Conservation (phyloP, 345 rosid genomes). For the Abelmoschus esculentus region DNA sequence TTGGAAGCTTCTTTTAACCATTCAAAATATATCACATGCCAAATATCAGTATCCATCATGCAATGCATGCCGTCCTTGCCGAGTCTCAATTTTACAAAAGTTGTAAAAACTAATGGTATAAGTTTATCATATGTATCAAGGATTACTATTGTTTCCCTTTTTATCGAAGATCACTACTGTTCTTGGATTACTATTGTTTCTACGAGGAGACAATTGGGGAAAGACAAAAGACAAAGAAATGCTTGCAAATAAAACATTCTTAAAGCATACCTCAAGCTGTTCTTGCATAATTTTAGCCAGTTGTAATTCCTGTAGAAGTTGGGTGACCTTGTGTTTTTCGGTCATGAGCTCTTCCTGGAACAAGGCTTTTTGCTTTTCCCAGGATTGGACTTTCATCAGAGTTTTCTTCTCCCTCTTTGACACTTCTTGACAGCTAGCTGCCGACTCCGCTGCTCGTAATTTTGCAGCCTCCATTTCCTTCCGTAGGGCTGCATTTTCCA, state of each 20-base stretch:
- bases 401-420: constrained; percentile 68
- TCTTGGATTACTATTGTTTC: neutral
- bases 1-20: too few relatives aligned
- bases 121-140: neutral
- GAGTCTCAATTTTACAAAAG: neutral
- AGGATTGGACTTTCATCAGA: constrained; percentile 50
- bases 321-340: constrained; percentile 47
- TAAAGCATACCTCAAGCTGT: constrained; percentile 47
- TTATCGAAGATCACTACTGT: neutral
- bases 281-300: constrained; percentile 40
- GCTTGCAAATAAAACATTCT: neutral
- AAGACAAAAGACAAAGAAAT: neutral
- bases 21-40: neutral
- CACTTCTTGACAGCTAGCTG: constrained; percentile 61
- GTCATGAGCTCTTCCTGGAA: constrained; percentile 67
- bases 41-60: neutral
- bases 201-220: neutral
- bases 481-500: constrained; percentile 58
- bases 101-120: neutral
- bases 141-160: neutral
- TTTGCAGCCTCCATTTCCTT: constrained; percentile 71
- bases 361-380: constrained; percentile 65
- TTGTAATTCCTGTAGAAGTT: constrained; percentile 41
- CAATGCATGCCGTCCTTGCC: neutral
- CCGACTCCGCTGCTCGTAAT: constrained; percentile 58